Base-by-base conservation (phyloP, 352 stramenopile species). In the Pythium myriotylum region DNA sequence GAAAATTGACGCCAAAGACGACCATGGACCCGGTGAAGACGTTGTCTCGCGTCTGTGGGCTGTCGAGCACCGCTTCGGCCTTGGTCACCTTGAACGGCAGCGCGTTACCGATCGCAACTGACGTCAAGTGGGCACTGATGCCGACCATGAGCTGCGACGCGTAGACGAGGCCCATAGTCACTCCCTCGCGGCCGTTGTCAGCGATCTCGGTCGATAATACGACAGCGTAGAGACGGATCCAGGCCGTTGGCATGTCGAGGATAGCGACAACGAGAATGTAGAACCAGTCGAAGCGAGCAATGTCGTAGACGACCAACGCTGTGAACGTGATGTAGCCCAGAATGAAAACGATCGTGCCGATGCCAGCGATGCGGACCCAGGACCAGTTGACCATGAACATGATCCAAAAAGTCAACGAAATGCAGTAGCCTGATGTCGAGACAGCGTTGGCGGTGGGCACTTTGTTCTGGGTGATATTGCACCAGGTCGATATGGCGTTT, bases 121-220 rank as follows among this genome's bases (percentile, higher is more conserved):
- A 73, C 14, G 81, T 17, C 20, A 68, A 72, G 48, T 74, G 65
- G 1, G 71, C 58, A 3, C 51, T 54, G 16, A 75, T 59, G 39
- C 48, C 69, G 20, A 76, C 62, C 29, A 89, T 68, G 29, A 62
- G 66, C 48, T 86, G 72, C 24, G 81, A 73, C 4, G 79, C 86
- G 19, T 86, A 57, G 8, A 86, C 52, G 7, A 88, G 46, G 0
- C 81, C 79, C 40, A 87, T 72, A 1, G 71, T 86, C 39, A 76
- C 76, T 3, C 79, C 81, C 55, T 89, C 79, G 9, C 65, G 72
- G 3, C 77, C 81, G 5, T 76, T 67, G 19, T 81, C 65, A 3
- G 79, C 67, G 42, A 89, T 80, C 50, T 91, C 81, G 1, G 79
- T 89, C 1, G 68, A 72, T 0, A 70, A 57, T 13, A 88, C 27